Base-by-base conservation (phyloP, 495 filamentous ascomycete genomes). In the Pyrenula aspistea region DNA sequence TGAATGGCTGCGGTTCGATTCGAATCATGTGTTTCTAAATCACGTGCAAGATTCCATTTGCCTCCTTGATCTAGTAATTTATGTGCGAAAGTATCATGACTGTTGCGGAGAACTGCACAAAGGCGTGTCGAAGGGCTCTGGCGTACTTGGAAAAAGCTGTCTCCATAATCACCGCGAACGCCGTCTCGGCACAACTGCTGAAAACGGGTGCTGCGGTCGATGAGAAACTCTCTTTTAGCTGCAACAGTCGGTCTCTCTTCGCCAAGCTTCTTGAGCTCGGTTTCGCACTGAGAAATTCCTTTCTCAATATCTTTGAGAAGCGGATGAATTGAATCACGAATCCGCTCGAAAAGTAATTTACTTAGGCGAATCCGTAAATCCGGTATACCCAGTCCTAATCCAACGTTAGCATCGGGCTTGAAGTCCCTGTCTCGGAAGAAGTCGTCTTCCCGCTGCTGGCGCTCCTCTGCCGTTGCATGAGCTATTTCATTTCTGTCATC, bases 311-410 rank as follows among this genome's bases (percentile, higher is more conserved):
- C 50, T 10, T 24, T 52, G 50, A 20, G 50, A 8, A 52, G 19
- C 4, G 19, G 50, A 24, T 20, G 50, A 8, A 52, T 21, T 52
- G n/a, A 20, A 21, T 52, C 19, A 10, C 22, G n/a, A 52, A 88
- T 84, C 25, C 86, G 81, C 0, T 60, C 59, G 0, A 79, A 66
- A 0, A 89, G 72, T 1, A 88, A 61, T 1, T 70, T 71, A 64
- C 82, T 84, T 1, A 89, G 68, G 10, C 79, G 70, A 0, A 53
- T 54, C 47, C 77, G 67, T 3, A 89, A 67, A 0, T 60, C 55
- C 19, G 71, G 66, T 15, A 87, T 72, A 1, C 86, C 82, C 2
- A 80, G 57, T 1, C 80, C 77, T 42, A 42, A 42, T 42, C 31
- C 31, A 20, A 24, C 22, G 22, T 20, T 24, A 52, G 50, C 8